Evolutionary conservation across 768 basidiomycete species (phyloP), one percentile per base, ranked within the genome.

Genomic region (Termitomyces titanicus): DNA sequence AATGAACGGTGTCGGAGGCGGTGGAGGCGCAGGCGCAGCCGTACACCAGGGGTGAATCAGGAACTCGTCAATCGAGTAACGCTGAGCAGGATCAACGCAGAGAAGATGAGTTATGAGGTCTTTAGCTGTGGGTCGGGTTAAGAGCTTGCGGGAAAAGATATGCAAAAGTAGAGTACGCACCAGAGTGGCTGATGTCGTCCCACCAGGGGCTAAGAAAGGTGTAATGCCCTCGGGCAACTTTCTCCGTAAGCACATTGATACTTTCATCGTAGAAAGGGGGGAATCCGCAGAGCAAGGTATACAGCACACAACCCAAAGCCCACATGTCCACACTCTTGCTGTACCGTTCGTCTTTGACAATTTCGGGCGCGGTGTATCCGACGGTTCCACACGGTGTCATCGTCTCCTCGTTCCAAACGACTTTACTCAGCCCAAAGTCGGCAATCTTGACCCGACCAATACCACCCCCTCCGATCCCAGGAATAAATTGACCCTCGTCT

Each of bases 371-470:
- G 2, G 97, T 99, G 72, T 99, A 99, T 20, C 97, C 97, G 31
- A 99, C 96, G 3, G 97, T 99, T n/a, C 97, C 97, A 65, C 97
- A 99, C 20, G 97, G 97, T 13, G 97, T 99, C 90, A 92, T 95
- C 6, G 97, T 99, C 67, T 98, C 88, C 66, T 98, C 97, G 67
- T 96, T 89, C 97, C 97, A 99, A 4, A 99, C 93, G 51, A 98
- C 88, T 73, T 99, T 99, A 58, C 88, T 91, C 45, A 99, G 78
- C 33, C 97, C 97, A 66, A 99, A 99, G 70, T 99, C 97, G 55
- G 97, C 97, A 56, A 99, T 97, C 78, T 98, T 99, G 70, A 99
- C 94, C 38, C 86, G 85, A 7, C 97, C 97, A 59, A 99, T 99
- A 20, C 96, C 97, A 8, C 97, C 97, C 10, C 97, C 95, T 7